A percentile compares a stretch with the other conserved stretches of the same genome.
These are phyloP conservation scores for Fusarium compactum DNA, from an alignment of 2,329 filamentous ascomycete genomes.

Conservation along the genomic window DNA sequence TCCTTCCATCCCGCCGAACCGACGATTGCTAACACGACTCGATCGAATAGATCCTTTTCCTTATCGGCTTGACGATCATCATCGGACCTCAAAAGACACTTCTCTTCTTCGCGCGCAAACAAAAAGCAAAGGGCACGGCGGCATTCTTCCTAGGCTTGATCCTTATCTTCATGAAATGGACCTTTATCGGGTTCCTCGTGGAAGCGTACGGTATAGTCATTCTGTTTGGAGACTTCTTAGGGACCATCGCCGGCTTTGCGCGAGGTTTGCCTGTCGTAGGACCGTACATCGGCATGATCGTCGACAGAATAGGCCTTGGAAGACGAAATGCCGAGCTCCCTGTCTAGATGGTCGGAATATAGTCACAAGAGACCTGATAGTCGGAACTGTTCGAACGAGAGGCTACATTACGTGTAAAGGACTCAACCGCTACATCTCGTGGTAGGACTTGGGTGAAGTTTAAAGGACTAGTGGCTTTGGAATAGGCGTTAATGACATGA, in stretches of 20 bases:
- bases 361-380: neutral
- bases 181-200: conserved; percentile 88
- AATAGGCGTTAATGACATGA: conserved; percentile 44
- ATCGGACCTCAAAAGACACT: conserved; percentile 93
- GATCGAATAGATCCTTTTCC: conserved; percentile 84
- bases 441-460: conserved; percentile 37
- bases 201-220: conserved; percentile 94
- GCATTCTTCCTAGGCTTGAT: conserved; percentile 87
- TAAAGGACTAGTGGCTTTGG: conserved; percentile 33
- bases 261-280: conserved; percentile 87
- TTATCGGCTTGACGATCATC: conserved; percentile 94
- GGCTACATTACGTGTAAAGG: conserved; percentile 10
- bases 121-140: conserved; percentile 91
- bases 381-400: neutral
- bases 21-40: conserved; percentile 25
- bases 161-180: conserved; percentile 91
- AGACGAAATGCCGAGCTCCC: conserved; percentile 82
- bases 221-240: conserved; percentile 95
- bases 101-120: conserved; percentile 91
- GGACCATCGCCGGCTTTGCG: conserved; percentile 90
- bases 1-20: conserved; percentile 20
- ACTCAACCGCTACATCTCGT: conserved; percentile 20
- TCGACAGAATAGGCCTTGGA: conserved; percentile 78
- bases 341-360: conserved; percentile 63
- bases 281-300: conserved; percentile 80